Evolutionary conservation across 768 basidiomycete genomes (phyloP).

Genomic region (Boletales sp.): DNA sequence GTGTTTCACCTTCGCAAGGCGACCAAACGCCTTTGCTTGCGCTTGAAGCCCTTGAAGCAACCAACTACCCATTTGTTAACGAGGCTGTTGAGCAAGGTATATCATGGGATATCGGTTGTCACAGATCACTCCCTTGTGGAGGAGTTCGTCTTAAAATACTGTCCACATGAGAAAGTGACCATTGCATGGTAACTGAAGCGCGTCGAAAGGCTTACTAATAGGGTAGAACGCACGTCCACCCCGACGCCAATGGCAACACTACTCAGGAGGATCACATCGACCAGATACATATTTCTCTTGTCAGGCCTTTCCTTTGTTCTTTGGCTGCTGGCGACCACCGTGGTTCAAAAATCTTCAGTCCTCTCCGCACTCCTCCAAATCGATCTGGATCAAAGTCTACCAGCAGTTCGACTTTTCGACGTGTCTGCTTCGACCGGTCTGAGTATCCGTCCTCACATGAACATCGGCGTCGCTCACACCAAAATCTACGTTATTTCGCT

Average conservation of each 20-base stretch:
- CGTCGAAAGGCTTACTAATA: no score
- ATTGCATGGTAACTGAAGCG: no score
- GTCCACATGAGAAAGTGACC: no score
- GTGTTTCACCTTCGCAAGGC: slow-evolving; percentile 69
- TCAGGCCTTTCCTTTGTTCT: slow-evolving; percentile 16
- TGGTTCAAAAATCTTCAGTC: slow-evolving; percentile 9
- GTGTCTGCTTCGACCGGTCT: neutral
- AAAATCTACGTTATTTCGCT: slow-evolving; percentile 60
- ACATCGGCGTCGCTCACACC: slow-evolving; percentile 36
- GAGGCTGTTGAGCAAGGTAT: slow-evolving; percentile 88
- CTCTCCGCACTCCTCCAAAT: slow-evolving; percentile 14
- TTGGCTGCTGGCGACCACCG: slow-evolving; percentile 13
- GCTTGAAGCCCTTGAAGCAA: slow-evolving; percentile 77
- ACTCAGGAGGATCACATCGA: slow-evolving; percentile 10
- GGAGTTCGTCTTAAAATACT: no score
- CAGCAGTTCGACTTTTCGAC: neutral
- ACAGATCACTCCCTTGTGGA: no score
- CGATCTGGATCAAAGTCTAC: slow-evolving; percentile 10
- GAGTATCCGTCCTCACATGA: neutral
- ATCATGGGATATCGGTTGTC: slow-evolving; percentile 64
- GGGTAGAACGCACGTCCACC: no score
- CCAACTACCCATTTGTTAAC: slow-evolving; percentile 77
- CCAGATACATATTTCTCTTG: slow-evolving; percentile 21
- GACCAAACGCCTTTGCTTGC: slow-evolving; percentile 84
- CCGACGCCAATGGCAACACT: no score